phyloP scores from a whole-genome alignment of 148 eudicot genomes.

The Rhododendron ferrugineum region DNA sequence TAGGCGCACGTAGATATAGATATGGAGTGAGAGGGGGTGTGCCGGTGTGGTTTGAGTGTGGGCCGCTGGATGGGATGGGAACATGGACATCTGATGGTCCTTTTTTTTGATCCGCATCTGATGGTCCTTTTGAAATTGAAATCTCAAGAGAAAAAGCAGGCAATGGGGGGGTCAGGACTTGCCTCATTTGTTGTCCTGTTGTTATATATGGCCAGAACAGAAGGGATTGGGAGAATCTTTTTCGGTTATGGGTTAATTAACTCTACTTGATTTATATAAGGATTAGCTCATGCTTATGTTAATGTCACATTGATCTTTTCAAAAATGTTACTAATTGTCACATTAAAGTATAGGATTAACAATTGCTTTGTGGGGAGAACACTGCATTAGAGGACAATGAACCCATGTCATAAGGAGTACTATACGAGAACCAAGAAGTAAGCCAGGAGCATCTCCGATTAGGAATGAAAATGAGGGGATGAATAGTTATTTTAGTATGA shows the following conservation, averaged over 20 bases:
- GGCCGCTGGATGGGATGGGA: constrained; percentile 37
- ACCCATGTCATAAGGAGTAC: too few species aligned
- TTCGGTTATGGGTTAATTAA: background rate
- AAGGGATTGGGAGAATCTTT: background rate
- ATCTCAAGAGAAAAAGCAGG: background rate
- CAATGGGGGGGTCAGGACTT: background rate
- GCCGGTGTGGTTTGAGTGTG: constrained; percentile 18
- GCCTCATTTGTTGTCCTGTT: background rate
- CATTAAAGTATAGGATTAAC: background rate
- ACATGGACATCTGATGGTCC: constrained; percentile 29
- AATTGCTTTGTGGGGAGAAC: too few species aligned
- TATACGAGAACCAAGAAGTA: too few species aligned
- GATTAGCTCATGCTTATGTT: background rate
- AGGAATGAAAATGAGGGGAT: too few species aligned
- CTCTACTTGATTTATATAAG: background rate
- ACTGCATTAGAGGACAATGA: too few species aligned
- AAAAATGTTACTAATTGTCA: too few species aligned
- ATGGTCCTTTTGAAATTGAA: constrained; percentile 5
- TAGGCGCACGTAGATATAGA: background rate
- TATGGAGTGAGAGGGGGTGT: background rate
- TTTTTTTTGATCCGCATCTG: too few species aligned
- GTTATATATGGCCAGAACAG: background rate
- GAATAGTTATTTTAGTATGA: too few species aligned
- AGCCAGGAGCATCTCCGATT: too few species aligned
- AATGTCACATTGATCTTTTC: background rate